Percentiles rank a stretch among this genome's conserved stretches.
phyloP scores from a whole-genome alignment of 257 asterid species.

The Echites panduratus region DNA sequence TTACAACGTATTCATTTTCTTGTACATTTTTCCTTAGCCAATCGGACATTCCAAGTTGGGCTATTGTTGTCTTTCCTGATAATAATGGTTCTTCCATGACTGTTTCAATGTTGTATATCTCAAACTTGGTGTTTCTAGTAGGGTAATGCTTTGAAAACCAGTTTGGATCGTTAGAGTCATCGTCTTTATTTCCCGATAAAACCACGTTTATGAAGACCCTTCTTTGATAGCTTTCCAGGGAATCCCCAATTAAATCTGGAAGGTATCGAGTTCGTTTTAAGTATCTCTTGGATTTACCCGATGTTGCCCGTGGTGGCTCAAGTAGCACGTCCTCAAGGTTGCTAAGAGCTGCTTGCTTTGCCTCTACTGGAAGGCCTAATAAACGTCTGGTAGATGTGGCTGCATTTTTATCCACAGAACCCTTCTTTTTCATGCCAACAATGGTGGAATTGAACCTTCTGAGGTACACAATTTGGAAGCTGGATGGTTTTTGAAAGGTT shows the following conservation, averaged over 20 bases:
- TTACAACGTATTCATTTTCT: slow-evolving; percentile 63
- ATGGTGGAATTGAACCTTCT: slow-evolving; percentile 21
- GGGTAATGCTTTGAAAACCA: slow-evolving; percentile 52
- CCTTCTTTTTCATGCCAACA: slow-evolving; percentile 21
- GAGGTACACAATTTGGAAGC: slow-evolving; percentile 23
- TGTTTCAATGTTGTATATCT: slow-evolving; percentile 32
- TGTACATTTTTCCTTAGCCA: slow-evolving; percentile 51
- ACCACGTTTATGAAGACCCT: slow-evolving; percentile 34
- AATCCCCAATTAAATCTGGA: slow-evolving; percentile 38
- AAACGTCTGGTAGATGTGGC: slow-evolving; percentile 7
- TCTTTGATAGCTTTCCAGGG: slow-evolving; percentile 33
- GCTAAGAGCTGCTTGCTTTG: slow-evolving; percentile 21
- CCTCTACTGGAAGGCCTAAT: slow-evolving; percentile 14
- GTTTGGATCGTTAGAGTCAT: slow-evolving; percentile 20
- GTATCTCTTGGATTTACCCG: slow-evolving; percentile 31
- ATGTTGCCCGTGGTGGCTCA: slow-evolving; percentile 39
- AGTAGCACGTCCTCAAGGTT: slow-evolving; percentile 34
- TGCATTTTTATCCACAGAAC: not conserved
- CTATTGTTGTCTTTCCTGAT: not conserved
- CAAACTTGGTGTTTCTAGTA: slow-evolving; percentile 32
- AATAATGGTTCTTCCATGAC: slow-evolving; percentile 17
- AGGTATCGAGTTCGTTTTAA: slow-evolving; percentile 26
- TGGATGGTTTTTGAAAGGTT: slow-evolving; percentile 11
- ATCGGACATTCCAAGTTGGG: slow-evolving; percentile 35
- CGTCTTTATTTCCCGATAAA: slow-evolving; percentile 2